Evolutionary conservation across 441 rosid species (phyloP).

Genomic region (Corymbia calophylla): DNA sequence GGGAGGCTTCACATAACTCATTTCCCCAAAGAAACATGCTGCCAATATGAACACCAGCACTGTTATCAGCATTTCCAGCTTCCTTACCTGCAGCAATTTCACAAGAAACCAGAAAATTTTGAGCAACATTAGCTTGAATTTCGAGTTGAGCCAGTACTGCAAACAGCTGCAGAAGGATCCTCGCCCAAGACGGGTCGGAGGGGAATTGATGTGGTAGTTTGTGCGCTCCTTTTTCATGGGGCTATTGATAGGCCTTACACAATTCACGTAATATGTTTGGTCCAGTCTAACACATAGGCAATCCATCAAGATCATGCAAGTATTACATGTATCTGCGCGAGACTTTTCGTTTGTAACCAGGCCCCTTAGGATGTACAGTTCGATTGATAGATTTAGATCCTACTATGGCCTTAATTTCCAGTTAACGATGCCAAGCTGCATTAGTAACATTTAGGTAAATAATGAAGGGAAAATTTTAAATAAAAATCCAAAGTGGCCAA

Average conservation of each 20-base stretch:
- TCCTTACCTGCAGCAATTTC: slow-evolving; percentile 35
- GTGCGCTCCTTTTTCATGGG: neutral
- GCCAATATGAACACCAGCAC: slow-evolving; percentile 53
- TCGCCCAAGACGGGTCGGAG: neutral
- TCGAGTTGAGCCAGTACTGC: neutral
- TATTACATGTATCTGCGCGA: neutral
- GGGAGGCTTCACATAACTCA: slow-evolving; percentile 53
- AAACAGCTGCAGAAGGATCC: neutral
- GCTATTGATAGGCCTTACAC: neutral
- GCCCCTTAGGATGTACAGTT: neutral
- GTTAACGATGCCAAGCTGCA: neutral
- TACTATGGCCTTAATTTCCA: neutral
- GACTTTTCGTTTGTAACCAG: neutral
- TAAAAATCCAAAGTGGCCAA: neutral
- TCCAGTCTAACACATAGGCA: neutral
- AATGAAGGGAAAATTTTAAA: neutral
- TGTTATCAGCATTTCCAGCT: slow-evolving; percentile 56
- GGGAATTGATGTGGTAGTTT: neutral
- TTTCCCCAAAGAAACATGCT: slow-evolving; percentile 63
- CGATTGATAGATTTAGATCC: neutral
- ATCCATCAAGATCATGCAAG: no score
- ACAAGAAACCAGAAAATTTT: neutral
- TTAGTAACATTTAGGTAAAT: neutral
- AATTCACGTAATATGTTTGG: neutral
- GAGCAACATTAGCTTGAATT: neutral